Conservation (phyloP, 169 alveolate species). For the Eimeria necatrix region DNA sequence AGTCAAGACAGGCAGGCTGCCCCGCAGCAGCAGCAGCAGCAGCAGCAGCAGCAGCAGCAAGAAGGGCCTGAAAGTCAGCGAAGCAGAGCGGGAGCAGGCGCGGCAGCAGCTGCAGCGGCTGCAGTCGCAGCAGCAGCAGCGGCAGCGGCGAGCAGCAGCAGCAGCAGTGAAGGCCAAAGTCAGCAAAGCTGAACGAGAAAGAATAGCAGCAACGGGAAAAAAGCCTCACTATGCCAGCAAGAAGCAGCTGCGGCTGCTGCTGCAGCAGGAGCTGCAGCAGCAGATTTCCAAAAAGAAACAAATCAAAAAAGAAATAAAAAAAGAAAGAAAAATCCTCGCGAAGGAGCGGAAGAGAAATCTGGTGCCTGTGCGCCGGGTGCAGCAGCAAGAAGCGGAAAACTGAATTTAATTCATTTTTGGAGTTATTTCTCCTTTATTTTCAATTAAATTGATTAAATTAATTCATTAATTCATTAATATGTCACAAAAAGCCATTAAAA, state of each 20-base stretch:
- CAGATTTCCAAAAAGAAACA: not conserved
- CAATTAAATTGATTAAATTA: not conserved
- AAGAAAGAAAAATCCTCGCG: not conserved
- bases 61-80: not conserved
- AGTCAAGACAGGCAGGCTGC: conserved; percentile 72
- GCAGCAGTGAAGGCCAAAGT: conserved; percentile 4
- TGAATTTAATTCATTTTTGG: not conserved
- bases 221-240: conserved; percentile 27
- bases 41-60: conserved; percentile 32
- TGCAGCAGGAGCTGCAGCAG: conserved; percentile 19
- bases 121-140: conserved; percentile 50
- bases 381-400: not conserved
- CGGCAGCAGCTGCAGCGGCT: conserved; percentile 9
- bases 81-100: conserved; percentile 49
- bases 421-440: not conserved
- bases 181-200: not conserved
- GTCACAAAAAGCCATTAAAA: no score
- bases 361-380: conserved; percentile 39
- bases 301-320: not conserved
- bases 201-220: conserved; percentile 48
- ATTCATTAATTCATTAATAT: no score
- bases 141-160: conserved; percentile 35
- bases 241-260: conserved; percentile 37
- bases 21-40: not conserved
- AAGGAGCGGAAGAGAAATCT: conserved; percentile 17